These are phyloP conservation scores for Penicillium desertorum DNA, from an alignment of 495 filamentous ascomycete species.

Conservation along the genomic window DNA sequence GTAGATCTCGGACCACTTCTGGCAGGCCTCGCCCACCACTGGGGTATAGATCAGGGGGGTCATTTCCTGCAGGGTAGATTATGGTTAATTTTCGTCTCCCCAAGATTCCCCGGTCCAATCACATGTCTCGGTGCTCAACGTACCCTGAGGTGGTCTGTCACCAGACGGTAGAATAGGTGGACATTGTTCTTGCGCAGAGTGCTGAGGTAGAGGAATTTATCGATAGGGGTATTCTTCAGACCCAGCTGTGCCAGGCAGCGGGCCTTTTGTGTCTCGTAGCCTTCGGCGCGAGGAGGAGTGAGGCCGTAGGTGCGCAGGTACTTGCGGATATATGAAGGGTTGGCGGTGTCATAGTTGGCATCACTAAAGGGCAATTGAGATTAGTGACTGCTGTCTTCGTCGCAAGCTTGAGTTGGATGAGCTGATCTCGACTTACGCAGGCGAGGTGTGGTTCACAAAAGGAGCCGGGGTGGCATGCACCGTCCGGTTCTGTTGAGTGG, in stretches of 20 bases:
- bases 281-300: conserved; percentile 68
- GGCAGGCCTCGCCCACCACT: conserved; percentile 93
- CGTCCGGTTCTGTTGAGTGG: conserved; percentile 43
- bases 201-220: conserved; percentile 94
- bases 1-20: conserved; percentile 94
- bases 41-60: conserved; percentile 97
- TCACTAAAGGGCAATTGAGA: conserved; percentile 25
- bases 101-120: conserved; percentile 6
- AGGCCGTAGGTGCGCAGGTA: conserved; percentile 71
- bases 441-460: conserved; percentile 38
- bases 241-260: conserved; percentile 75
- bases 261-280: conserved; percentile 64
- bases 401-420: not conserved
- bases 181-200: conserved; percentile 83
- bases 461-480: conserved; percentile 38
- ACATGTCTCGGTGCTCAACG: conserved; percentile 18
- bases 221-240: conserved; percentile 74
- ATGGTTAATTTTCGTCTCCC: conserved; percentile 12
- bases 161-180: conserved; percentile 91
- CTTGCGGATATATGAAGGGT: conserved; percentile 62
- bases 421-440: conserved; percentile 33
- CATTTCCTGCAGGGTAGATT: conserved; percentile 56
- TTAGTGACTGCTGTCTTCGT: not conserved
- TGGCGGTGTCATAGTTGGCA: conserved; percentile 60
- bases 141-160: conserved; percentile 84